phyloP scores from a whole-genome alignment of 2,329 filamentous ascomycete species.

The Aspergillus costaricaensis region DNA sequence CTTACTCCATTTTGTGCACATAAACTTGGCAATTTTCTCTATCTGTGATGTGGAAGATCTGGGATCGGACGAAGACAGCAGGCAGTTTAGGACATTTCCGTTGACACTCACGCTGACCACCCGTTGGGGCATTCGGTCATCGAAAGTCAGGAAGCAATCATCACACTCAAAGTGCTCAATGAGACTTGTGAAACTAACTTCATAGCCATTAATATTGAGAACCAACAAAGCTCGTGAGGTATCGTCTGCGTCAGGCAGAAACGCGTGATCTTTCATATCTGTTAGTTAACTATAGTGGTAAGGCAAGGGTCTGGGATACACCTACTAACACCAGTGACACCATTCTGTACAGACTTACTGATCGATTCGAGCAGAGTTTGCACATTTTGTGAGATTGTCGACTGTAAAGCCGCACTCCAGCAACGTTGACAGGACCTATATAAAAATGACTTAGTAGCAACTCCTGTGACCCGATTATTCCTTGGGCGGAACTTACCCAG shows the following conservation, averaged over 20 bases:
- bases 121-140: conserved; percentile 2
- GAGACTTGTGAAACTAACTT: not conserved
- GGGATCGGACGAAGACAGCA: conserved; percentile 8
- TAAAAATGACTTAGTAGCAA: not conserved
- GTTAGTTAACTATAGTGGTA: not conserved
- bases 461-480: not conserved
- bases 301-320: not conserved
- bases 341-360: not conserved
- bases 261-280: too few species aligned
- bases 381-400: not conserved
- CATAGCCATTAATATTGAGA: conserved; percentile 1
- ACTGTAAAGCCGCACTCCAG: conserved; percentile 11
- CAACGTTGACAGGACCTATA: conserved; percentile 8
- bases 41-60: not conserved
- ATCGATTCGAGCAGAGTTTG: not conserved
- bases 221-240: not conserved
- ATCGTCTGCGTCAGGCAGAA: not conserved
- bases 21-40: not conserved
- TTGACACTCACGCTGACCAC: conserved; percentile 7
- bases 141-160: conserved; percentile 3
- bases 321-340: conserved; percentile 8
- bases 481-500: conserved; percentile 18
- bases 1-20: conserved; percentile 6
- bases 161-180: not conserved
- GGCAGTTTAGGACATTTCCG: conserved; percentile 3